Conservation (phyloP, 2,329 filamentous ascomycete genomes). For the Aureobasidium subglaciale region DNA sequence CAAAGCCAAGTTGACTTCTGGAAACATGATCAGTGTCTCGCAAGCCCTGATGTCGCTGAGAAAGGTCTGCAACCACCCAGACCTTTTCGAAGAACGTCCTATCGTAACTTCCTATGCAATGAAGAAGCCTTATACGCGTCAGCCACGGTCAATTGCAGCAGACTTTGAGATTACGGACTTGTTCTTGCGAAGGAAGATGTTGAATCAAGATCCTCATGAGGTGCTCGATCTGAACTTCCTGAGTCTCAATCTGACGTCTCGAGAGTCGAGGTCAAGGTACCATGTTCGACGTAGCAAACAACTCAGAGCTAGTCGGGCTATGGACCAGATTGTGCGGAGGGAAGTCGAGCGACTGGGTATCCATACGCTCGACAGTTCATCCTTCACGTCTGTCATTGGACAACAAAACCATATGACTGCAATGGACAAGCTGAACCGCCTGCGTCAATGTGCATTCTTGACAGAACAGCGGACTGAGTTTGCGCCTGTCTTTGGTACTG, state of each 20-base stretch:
- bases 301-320: conserved; percentile 57
- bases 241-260: conserved; percentile 21
- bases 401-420: conserved; percentile 66
- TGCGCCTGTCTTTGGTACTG: conserved; percentile 72
- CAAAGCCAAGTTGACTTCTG: conserved; percentile 77
- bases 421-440: conserved; percentile 65
- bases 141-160: conserved; percentile 55
- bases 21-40: conserved; percentile 96
- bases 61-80: conserved; percentile 97
- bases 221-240: conserved; percentile 70
- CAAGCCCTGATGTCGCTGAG: conserved; percentile 96
- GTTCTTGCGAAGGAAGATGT: conserved; percentile 58
- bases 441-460: conserved; percentile 73
- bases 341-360: conserved; percentile 54
- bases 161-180: conserved; percentile 68
- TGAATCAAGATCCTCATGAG: conserved; percentile 56
- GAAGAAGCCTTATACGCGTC: conserved; percentile 41
- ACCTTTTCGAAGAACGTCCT: conserved; percentile 89
- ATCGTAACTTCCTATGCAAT: conserved; percentile 97
- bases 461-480: conserved; percentile 76
- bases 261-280: conserved; percentile 46
- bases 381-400: conserved; percentile 60
- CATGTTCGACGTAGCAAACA: conserved; percentile 29
- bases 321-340: conserved; percentile 64
- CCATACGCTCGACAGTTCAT: conserved; percentile 55